Percentiles rank a stretch among this genome's conserved stretches.
Conservation (phyloP, 495 filamentous ascomycete genomes). For the Penicillium canescens region DNA sequence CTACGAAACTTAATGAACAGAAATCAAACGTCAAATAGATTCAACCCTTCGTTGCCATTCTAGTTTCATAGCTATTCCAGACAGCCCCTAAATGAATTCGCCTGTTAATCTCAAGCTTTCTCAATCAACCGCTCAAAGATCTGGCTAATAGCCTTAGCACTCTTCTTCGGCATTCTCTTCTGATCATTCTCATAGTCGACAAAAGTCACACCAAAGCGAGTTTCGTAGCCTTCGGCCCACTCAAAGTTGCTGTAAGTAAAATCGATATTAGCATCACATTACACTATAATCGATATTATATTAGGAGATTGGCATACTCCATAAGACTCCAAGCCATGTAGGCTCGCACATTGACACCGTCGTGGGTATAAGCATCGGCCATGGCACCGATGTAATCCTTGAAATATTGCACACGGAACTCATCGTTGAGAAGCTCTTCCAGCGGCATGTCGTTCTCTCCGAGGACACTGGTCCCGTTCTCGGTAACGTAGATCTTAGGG, state of each 20-base stretch:
- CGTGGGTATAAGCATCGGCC: slow-evolving; percentile 63
- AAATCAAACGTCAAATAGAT: not conserved
- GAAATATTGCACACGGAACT: slow-evolving; percentile 76
- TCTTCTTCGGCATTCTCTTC: slow-evolving; percentile 78
- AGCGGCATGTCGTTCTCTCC: slow-evolving; percentile 73
- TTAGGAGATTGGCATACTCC: slow-evolving; percentile 48
- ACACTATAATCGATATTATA: not conserved
- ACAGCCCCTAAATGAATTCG: not conserved
- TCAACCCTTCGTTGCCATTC: not conserved
- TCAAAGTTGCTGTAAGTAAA: slow-evolving; percentile 48
- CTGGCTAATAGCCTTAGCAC: slow-evolving; percentile 62
- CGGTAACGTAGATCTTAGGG: slow-evolving; percentile 78
- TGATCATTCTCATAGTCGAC: slow-evolving; percentile 75
- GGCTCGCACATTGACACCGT: slow-evolving; percentile 69
- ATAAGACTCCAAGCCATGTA: slow-evolving; percentile 84
- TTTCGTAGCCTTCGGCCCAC: slow-evolving; percentile 79
- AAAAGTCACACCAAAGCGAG: slow-evolving; percentile 77
- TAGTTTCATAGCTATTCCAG: not conserved
- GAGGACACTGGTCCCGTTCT: slow-evolving; percentile 77
- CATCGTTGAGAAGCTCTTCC: slow-evolving; percentile 69
- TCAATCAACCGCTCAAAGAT: slow-evolving; percentile 56
- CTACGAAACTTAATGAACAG: too few species aligned
- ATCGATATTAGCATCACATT: slow-evolving; percentile 8
- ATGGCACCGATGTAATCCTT: slow-evolving; percentile 70
- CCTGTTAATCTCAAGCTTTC: slow-evolving; percentile 20